Evolutionary conservation across 495 filamentous ascomycete genomes (phyloP).

Genomic region (Penicillium simplicissimum): DNA sequence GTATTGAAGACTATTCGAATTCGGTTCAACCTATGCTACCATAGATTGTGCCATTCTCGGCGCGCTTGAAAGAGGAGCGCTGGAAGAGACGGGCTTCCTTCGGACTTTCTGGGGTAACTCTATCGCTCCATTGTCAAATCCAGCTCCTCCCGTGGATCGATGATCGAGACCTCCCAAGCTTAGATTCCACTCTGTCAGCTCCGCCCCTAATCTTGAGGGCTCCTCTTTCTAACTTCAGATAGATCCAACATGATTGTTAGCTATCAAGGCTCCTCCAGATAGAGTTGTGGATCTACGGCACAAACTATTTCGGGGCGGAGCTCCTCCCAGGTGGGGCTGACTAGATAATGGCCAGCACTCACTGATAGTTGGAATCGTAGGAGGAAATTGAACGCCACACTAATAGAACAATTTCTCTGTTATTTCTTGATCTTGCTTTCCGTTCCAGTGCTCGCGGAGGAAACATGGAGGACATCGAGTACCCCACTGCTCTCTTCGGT

Average conservation of each 20-base stretch:
- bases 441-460: too few relatives aligned
- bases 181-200: background rate
- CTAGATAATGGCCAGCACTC: background rate
- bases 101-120: background rate
- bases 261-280: background rate
- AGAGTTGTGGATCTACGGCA: background rate
- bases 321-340: slow-evolving; percentile 16
- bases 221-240: background rate
- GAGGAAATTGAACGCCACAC: too few relatives aligned
- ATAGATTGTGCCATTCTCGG: background rate
- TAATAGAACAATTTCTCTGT: too few relatives aligned
- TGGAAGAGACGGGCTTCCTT: background rate
- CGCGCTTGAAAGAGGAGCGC: background rate
- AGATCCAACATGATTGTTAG: background rate
- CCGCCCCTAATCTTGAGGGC: background rate
- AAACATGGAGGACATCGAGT: too few relatives aligned
- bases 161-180: too few relatives aligned
- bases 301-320: slow-evolving; percentile 9
- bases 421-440: too few relatives aligned
- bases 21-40: background rate
- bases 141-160: too few relatives aligned
- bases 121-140: too few relatives aligned
- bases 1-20: background rate
- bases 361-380: background rate
- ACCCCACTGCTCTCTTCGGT: too few relatives aligned